Evolutionary conservation across 345 rosid genomes (phyloP), one percentile per base, ranked within the genome.

Genomic region (Fremontodendron californicum): DNA sequence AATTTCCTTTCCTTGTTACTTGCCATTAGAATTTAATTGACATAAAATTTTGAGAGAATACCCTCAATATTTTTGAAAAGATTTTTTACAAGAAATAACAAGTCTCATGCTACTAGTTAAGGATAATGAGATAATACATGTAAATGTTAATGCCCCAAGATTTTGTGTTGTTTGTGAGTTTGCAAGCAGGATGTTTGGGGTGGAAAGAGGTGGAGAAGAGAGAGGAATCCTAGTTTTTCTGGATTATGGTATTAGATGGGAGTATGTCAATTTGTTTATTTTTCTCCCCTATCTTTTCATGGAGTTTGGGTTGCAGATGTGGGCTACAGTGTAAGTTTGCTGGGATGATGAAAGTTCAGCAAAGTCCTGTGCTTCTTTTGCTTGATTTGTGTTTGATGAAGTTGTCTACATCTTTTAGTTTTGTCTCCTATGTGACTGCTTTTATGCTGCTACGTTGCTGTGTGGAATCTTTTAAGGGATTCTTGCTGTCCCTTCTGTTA

Each of bases 381-480:
- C 35, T 43, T 21, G 37, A 68, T 13, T 68, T 70, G 45, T 64
- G 18, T 25, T 29, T 72, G 45, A 52, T 2, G 29, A 49, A 31
- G 43, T 9, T 33, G 19, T 35, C 27, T 18, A 9, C 3, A n/a
- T 0, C 43, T 46, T 12, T 48, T 46, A 29, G 11, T 49, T 65
- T 65, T 71, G 74, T 48, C 16, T 16, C 42, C 25, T 33, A 5
- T 51, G 45, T n/a, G 19, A 19, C 18, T 51, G 45, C 27, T 35
- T 71, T 23, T 51, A 1, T 51, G 43, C 60, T 11, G 45, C 37
- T 71, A 19, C 55, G 33, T 71, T 49, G 60, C 43, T 18, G 29
- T 71, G 45, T 51, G 46, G 62, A 49, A 11, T 71, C 43, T 71
- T 49, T 71, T 19, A 71, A 51, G 45, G 31, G 43, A 71, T n/a